These are phyloP conservation scores for Glaciozyma antarctica DNA, from an alignment of 768 basidiomycete genomes.

Conservation along the genomic window DNA sequence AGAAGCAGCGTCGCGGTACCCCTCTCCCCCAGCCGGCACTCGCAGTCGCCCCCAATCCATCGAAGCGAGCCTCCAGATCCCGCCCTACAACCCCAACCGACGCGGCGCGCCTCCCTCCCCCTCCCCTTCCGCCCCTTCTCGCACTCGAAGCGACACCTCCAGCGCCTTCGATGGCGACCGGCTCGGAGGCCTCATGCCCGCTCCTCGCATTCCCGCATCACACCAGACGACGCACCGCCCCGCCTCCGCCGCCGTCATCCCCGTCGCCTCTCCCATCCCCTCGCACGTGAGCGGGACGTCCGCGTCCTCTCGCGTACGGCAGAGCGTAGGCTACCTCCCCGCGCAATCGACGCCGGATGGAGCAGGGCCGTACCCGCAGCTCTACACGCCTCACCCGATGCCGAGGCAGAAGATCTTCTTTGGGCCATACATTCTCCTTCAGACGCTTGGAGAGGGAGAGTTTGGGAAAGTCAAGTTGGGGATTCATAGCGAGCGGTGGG, in stretches of 20 bases:
- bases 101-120: constrained; percentile 1
- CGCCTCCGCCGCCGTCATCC: constrained; percentile 6
- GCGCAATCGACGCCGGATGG: constrained; percentile 1
- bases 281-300: background rate
- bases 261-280: background rate
- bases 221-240: background rate
- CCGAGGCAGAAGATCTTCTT: constrained; percentile 48
- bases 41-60: background rate
- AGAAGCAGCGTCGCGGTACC: constrained; percentile 3
- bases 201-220: background rate
- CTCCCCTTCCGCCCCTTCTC: constrained; percentile 2
- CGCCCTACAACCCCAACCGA: constrained; percentile 32
- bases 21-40: background rate
- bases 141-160: constrained; percentile 5
- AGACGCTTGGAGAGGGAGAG: constrained; percentile 96
- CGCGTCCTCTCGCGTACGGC: constrained; percentile 8
- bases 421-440: constrained; percentile 86
- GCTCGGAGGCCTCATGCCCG: background rate
- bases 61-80: constrained; percentile 26
- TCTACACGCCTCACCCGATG: constrained; percentile 31
- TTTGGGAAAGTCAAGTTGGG: constrained; percentile 99
- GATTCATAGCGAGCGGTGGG: constrained; percentile 71
- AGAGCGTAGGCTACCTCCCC: constrained; percentile 28
- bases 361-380: constrained; percentile 26
- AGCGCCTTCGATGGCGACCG: background rate